Evolutionary conservation across 208 protist genomes (phyloP).

Genomic region (Trypanosoma lewisi): DNA sequence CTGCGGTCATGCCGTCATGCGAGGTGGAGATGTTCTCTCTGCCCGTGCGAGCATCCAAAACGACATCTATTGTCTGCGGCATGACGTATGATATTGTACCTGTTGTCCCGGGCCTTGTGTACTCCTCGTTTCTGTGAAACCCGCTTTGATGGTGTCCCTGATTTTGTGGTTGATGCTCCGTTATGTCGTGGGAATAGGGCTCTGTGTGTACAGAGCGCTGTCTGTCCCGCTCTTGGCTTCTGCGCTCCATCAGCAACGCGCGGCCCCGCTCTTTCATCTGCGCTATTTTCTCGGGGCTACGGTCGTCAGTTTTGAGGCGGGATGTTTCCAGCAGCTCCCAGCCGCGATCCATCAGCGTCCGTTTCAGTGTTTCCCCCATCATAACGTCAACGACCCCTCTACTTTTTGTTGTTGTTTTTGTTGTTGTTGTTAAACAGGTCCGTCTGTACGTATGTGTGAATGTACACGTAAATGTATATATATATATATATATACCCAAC

Average conservation of each 20-base stretch:
- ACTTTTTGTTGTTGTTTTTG: too few species aligned
- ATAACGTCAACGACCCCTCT: too few species aligned
- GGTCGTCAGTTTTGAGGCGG: slow-evolving; percentile 12
- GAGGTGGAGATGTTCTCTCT: not conserved
- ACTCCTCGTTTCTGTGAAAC: not conserved
- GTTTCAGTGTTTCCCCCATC: slow-evolving; percentile 16
- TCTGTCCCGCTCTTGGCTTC: slow-evolving; percentile 9
- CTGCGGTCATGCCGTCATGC: not conserved
- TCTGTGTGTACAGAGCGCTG: not conserved
- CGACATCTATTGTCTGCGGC: not conserved
- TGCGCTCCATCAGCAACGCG: slow-evolving; percentile 23
- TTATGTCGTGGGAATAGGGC: too few species aligned
- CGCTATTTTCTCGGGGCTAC: slow-evolving; percentile 31
- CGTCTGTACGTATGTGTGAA: not conserved
- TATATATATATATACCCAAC: not conserved
- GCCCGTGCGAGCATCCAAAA: not conserved
- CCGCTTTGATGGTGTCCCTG: not conserved
- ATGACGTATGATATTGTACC: not conserved
- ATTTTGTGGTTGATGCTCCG: too few species aligned
- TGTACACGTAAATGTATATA: not conserved
- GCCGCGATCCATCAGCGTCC: slow-evolving; percentile 33
- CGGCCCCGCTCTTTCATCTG: slow-evolving; percentile 32
- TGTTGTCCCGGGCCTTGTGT: not conserved
- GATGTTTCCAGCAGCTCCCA: slow-evolving; percentile 36
- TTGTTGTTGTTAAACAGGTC: too few species aligned